Base-by-base conservation (phyloP, 306 rosid species). In the Cucumis hystrix region DNA sequence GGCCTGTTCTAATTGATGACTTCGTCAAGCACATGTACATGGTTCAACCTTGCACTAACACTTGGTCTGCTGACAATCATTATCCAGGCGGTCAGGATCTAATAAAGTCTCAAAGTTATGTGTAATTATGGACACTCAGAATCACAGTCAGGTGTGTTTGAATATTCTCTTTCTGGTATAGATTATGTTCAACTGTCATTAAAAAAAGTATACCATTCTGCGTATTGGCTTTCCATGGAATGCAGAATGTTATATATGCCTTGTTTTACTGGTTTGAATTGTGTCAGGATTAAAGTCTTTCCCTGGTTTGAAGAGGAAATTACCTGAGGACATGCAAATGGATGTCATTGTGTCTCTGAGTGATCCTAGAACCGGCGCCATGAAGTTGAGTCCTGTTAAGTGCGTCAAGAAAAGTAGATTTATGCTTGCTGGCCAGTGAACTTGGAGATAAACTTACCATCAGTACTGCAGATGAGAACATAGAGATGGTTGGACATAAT, bases 1-100 rank as follows among this genome's bases (percentile, higher is more conserved):
- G 99, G 99, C 99, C 99, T 35, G 92, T 96, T 82, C 82, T 96
- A 77, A 86, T 96, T 68, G 98, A 96, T 86, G 99, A 96, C 66
- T 96, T 96, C 30, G 98, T 96, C 4, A 97, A 96, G 85, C 96
- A 91, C 47, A 89, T 92, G 96, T 51, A 4, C 55, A 65, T 13
- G 9, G 28, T 8, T 64, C 17, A 37, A 28, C 16, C 30, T 9
- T 18, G 55, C 23, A 41, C 55, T 23, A 45, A 47, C 58, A 70
- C 40, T 45, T 12, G 75, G 23, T 69, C 23, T 15, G 21, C 40
- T 70, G 76, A 70, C 49, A 28, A 13, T 17, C 7, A 18, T 14
- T 37, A 13, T 84, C 76, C 90, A 96, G 99, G 79, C 71, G 76
- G 68, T 87, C 86, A 3, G 97, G 90, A 82, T 79, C 86, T 74